Evolutionary conservation across 305 asterid species (phyloP).

Genomic region (Rubia peregrina): DNA sequence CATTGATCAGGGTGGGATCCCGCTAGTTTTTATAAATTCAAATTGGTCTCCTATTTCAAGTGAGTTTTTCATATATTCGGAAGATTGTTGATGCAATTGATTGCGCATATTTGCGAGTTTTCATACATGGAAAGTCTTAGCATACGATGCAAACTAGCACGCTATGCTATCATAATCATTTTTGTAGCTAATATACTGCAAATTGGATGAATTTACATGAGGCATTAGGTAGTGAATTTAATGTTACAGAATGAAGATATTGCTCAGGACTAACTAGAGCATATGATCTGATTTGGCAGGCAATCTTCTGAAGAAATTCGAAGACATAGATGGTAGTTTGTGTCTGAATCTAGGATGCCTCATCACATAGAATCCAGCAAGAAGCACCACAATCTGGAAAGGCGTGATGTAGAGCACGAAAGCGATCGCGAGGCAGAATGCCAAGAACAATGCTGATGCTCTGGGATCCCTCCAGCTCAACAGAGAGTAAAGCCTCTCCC

Average conservation of each 20-base stretch:
- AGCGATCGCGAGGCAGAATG: conserved; percentile 52
- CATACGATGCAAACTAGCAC: too few relatives aligned
- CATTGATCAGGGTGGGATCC: too few relatives aligned
- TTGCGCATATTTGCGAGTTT: too few relatives aligned
- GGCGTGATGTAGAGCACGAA: conserved; percentile 56
- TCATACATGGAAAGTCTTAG: too few relatives aligned
- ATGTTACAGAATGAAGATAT: background rate
- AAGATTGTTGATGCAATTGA: too few relatives aligned
- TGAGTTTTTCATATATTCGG: too few relatives aligned
- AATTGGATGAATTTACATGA: background rate
- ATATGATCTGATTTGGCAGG: conserved; percentile 63
- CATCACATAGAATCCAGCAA: conserved; percentile 43
- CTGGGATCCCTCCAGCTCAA: conserved; percentile 78
- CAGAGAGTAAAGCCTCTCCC: conserved; percentile 56
- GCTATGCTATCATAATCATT: background rate
- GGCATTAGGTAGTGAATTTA: background rate
- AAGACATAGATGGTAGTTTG: conserved; percentile 41
- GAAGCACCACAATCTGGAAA: conserved; percentile 37
- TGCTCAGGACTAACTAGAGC: conserved; percentile 29
- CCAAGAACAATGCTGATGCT: conserved; percentile 61
- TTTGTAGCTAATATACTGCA: background rate
- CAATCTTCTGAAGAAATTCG: conserved; percentile 75
- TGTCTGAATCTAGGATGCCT: conserved; percentile 72
- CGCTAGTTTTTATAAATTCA: too few relatives aligned
- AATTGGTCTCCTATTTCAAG: too few relatives aligned